Evolutionary conservation across 192 early-diverging fungal species (phyloP).

Genomic region (Podila verticillata): DNA sequence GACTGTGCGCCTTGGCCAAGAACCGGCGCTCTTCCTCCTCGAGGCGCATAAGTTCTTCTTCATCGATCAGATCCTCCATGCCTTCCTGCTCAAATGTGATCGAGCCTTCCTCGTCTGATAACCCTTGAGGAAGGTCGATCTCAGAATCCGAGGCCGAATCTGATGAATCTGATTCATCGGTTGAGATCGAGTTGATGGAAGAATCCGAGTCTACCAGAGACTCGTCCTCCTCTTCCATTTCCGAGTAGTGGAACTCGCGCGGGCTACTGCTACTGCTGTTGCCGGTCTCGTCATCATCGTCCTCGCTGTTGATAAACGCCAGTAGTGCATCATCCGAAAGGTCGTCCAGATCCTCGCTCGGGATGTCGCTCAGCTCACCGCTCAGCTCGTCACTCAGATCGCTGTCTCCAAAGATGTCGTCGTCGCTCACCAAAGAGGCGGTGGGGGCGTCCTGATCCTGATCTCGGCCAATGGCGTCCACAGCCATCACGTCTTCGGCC

Average conservation of each 20-base stretch:
- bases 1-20: slow-evolving; percentile 28
- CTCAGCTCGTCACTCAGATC: slow-evolving; percentile 46
- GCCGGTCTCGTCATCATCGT: slow-evolving; percentile 22
- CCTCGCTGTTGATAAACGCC: slow-evolving; percentile 27
- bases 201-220: slow-evolving; percentile 51
- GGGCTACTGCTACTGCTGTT: slow-evolving; percentile 42
- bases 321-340: slow-evolving; percentile 31
- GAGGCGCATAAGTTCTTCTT: slow-evolving; percentile 33
- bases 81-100: slow-evolving; percentile 33
- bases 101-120: slow-evolving; percentile 18
- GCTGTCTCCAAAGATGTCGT: slow-evolving; percentile 39
- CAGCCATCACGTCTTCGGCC: slow-evolving; percentile 24
- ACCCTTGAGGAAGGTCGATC: slow-evolving; percentile 2
- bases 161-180: slow-evolving; percentile 16
- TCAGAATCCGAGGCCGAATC: slow-evolving; percentile 20
- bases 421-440: slow-evolving; percentile 2
- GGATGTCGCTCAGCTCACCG: slow-evolving; percentile 44
- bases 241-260: slow-evolving; percentile 31
- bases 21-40: slow-evolving; percentile 35
- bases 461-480: slow-evolving; percentile 6
- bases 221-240: slow-evolving; percentile 51
- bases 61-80: slow-evolving; percentile 27
- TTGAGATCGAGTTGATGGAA: slow-evolving; percentile 23
- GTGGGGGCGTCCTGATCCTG: background rate
- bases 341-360: slow-evolving; percentile 43